Conservation (phyloP, 1,284 basidiomycete species). For the Rhodotorula sp. region DNA sequence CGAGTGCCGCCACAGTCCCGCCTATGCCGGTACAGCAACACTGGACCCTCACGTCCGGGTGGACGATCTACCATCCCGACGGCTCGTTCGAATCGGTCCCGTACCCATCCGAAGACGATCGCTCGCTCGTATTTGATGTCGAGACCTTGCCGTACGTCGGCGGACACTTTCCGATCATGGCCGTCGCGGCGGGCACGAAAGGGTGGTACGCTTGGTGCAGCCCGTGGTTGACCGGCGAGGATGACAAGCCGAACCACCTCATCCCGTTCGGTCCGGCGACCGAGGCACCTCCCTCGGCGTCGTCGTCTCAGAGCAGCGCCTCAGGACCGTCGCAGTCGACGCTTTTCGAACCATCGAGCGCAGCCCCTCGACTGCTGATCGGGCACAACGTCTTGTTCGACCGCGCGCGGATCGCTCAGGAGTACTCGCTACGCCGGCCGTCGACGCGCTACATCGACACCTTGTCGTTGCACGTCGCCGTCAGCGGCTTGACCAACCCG, state of each 20-base stretch:
- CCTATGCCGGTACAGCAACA: constrained; percentile 60
- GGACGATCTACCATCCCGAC: constrained; percentile 81
- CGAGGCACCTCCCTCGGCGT: constrained; percentile 28
- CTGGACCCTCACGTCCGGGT: constrained; percentile 77
- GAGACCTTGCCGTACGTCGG: constrained; percentile 80
- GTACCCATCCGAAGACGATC: constrained; percentile 57
- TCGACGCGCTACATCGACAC: constrained; percentile 87
- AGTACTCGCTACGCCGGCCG: constrained; percentile 72
- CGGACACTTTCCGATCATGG: constrained; percentile 81
- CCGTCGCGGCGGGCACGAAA: constrained; percentile 75
- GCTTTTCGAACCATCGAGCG: constrained; percentile 27
- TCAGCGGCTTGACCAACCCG: constrained; percentile 89
- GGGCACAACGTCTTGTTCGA: constrained; percentile 98
- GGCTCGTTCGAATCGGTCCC: constrained; percentile 46
- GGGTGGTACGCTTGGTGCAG: constrained; percentile 97
- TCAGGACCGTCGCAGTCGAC: not conserved
- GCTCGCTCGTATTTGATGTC: constrained; percentile 85
- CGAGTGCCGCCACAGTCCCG: constrained; percentile 55
- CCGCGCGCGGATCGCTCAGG: constrained; percentile 75
- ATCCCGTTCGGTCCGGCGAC: constrained; percentile 64
- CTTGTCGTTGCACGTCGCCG: constrained; percentile 90
- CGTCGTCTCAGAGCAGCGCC: not conserved
- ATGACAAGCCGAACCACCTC: constrained; percentile 65
- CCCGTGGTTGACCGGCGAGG: constrained; percentile 79
- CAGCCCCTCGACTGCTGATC: constrained; percentile 66